Base-by-base conservation (phyloP, 441 rosid species). In the Bruguiera hainesii region DNA sequence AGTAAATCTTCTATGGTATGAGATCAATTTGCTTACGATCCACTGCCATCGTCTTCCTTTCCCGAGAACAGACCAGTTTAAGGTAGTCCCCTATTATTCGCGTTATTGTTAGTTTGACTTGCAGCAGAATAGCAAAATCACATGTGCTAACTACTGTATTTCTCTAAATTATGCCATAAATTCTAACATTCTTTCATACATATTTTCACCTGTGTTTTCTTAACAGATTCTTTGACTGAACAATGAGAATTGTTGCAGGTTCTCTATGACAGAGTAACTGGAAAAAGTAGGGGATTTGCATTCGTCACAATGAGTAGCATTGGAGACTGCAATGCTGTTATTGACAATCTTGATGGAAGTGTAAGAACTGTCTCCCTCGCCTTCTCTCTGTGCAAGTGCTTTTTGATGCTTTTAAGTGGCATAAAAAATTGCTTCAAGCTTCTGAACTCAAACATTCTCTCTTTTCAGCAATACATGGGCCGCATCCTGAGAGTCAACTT, bases 281-380 rank as follows among this genome's bases (percentile, higher is more conserved):
- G 96, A 61, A 89, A 80, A 75, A 91, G 96, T 69, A 83, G 92
- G 74, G 98, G 98, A 15, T 94, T 89, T 30, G 97, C 93, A 18
- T 94, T 94, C 46, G 97, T 88, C 53, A 88, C 96, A 6, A 94
- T 94, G 98, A 91, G 90, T 71, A 89, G 70, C 23, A 49, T 91
- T 56, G 96, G 91, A 75, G 96, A 91, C 61, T 91, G 97, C 60
- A 76, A 87, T 37, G 48, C 71, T n/a, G 87, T 89, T 20, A 84
- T 89, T 37, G 79, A 88, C 52, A 94, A 94, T 55, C 93, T 94
- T 13, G 92, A 88, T 85, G 96, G 97, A 77, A 82, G 85, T 73
- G 98, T 94, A 87, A 79, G 87, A 75, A 72, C 30, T 33, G 58
- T 51, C 64, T 52, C 28, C 46, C 28, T 56, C 15, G 18, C 26